Base-by-base conservation (phyloP, 768 basidiomycete genomes). In the Postia placenta region DNA sequence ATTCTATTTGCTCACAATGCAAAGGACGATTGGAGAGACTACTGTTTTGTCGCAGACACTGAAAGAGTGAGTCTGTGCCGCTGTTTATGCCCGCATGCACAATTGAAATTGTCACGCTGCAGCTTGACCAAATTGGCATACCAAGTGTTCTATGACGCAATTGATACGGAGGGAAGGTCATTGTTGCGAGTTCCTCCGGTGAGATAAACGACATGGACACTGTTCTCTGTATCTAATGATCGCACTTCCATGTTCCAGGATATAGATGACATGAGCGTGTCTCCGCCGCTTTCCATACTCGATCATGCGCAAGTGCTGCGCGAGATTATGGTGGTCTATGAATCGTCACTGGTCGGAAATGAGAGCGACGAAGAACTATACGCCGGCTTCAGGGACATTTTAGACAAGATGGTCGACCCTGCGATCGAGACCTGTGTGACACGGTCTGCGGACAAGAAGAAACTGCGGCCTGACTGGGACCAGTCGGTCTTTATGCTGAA, bases 1-100 rank as follows among this genome's bases (percentile, higher is more conserved):
- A 56, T 99, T 98, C 62, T 99, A 98, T 64, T 71, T 85, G 61
- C 66, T 92, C 26, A 97, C 93, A 4, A 96, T 99, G 92, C 77
- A 81, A 43, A 76, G 91, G 42, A 97, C 94, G 1, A 85, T 97
- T 37, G 96, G 96, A 0, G 75, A 79, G n/a, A 72, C 86, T 2
- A 90, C 94, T 1, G 50, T 87, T 39, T 70, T 98, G 47, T 85
- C 86, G 1, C 75, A 70, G 49, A 85, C 87, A 0, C 71, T 98
- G 24, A 72, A 81, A 53, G 92, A 96, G 92, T 95, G 36, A 19
- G 52, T 55, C 33, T 14, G 22, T 11, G 38, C 11, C 19, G 38
- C 38, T 17, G 28, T 30, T 7, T 28, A 30, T 47, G 5, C 41
- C 7, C 14, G 3, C 12, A 5, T 24, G 37, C 22, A 24, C 17